A percentile compares a stretch with the other conserved stretches of the same genome.
Conservation (phyloP, 345 rosid genomes). For the Eucalyptus sp. region DNA sequence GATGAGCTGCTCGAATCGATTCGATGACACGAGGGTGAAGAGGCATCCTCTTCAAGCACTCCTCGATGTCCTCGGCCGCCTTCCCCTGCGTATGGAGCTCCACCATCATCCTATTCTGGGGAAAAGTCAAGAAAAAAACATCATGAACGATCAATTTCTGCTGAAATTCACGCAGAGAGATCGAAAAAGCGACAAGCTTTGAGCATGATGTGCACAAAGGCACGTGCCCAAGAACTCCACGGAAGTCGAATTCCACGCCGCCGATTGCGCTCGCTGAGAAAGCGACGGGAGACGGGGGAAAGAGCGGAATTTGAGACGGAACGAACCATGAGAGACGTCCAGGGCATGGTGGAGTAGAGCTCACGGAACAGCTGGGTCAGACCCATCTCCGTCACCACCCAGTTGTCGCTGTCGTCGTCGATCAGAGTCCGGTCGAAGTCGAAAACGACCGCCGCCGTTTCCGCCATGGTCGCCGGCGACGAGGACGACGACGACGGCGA, state of each 20-base stretch:
- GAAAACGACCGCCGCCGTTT: constrained; percentile 35
- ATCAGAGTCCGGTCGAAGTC: constrained; percentile 89
- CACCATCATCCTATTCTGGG: constrained; percentile 78
- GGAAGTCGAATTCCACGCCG: background rate
- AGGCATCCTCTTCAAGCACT: constrained; percentile 42
- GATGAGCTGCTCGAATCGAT: constrained; percentile 45
- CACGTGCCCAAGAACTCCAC: background rate
- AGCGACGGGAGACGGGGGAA: background rate
- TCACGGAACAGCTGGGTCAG: constrained; percentile 52
- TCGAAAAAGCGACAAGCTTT: background rate
- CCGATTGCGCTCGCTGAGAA: background rate
- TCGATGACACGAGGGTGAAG: constrained; percentile 26
- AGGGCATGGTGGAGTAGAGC: constrained; percentile 55
- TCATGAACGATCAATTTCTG: background rate
- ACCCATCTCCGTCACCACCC: constrained; percentile 81
- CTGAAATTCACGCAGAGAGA: background rate
- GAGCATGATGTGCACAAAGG: background rate
- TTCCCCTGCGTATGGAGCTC: constrained; percentile 69
- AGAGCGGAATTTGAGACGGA: background rate
- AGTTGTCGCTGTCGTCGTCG: constrained; percentile 67
- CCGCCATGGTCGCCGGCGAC: background rate
- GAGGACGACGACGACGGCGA: background rate
- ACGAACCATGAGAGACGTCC: constrained; percentile 81
- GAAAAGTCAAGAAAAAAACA: background rate
- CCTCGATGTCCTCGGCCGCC: constrained; percentile 40